A percentile compares a stretch with the other conserved stretches of the same genome.
These are phyloP conservation scores for Apiotrichum domesticum DNA, from an alignment of 1,284 basidiomycete genomes.

Conservation along the genomic window DNA sequence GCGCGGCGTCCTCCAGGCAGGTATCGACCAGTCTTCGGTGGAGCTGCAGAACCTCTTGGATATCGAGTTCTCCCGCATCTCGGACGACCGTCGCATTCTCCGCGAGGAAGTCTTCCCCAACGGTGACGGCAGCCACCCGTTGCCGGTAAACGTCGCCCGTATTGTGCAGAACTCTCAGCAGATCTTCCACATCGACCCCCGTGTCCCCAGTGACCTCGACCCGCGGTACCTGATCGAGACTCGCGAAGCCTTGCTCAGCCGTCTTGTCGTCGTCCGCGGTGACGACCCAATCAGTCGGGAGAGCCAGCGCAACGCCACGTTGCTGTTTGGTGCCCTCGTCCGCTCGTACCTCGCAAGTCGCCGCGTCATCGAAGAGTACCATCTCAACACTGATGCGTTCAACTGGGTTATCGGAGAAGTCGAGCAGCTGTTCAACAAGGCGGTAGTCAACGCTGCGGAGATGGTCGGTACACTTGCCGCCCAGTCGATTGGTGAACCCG, in stretches of 20 bases:
- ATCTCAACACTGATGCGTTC: conserved; percentile 84
- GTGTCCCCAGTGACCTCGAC: conserved; percentile 87
- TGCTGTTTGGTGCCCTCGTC: conserved; percentile 88
- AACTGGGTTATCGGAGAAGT: conserved; percentile 98
- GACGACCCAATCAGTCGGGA: conserved; percentile 67
- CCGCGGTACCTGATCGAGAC: conserved; percentile 79
- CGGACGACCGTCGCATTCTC: conserved; percentile 67
- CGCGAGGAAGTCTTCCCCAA: conserved; percentile 80
- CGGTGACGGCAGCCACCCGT: conserved; percentile 62
- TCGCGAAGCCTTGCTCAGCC: conserved; percentile 63
- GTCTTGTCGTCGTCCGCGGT: conserved; percentile 80
- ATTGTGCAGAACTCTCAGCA: conserved; percentile 94
- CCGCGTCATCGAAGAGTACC: conserved; percentile 76
- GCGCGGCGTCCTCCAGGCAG: conserved; percentile 79
- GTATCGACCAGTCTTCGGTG: conserved; percentile 82
- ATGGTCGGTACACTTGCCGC: conserved; percentile 99
- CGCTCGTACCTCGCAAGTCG: conserved; percentile 80
- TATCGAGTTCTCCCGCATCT: conserved; percentile 73
- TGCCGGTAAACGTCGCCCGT: conserved; percentile 89
- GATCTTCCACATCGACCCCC: conserved; percentile 92
- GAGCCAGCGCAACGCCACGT: conserved; percentile 81
- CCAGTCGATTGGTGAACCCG: conserved; percentile 98
- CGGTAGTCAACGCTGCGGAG: conserved; percentile 87
- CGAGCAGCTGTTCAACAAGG: conserved; percentile 88
- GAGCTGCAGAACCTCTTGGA: conserved; percentile 87